These are phyloP conservation scores for Thalassiosira mediterranea DNA, from an alignment of 352 stramenopile species.

Conservation along the genomic window DNA sequence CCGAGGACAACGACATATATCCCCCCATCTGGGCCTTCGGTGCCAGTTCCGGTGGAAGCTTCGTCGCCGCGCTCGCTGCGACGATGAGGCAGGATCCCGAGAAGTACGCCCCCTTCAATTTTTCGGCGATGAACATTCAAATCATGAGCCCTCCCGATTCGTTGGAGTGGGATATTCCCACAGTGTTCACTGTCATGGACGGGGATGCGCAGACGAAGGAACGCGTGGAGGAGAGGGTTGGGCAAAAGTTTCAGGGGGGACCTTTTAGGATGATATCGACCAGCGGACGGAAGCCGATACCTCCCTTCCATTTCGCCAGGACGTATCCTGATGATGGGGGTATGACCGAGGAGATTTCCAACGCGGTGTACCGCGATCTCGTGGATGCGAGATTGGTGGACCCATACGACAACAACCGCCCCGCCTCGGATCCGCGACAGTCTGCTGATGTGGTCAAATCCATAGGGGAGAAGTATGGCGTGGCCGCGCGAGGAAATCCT, in stretches of 20 bases:
- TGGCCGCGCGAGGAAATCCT: constrained; percentile 5
- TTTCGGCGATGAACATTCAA: constrained; percentile 55
- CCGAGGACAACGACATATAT: constrained; percentile 15
- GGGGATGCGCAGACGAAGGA: constrained; percentile 39
- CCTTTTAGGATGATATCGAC: constrained; percentile 29
- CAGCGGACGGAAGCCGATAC: constrained; percentile 38
- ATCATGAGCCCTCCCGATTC: constrained; percentile 27
- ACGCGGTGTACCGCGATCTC: constrained; percentile 36
- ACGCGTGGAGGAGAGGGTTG: constrained; percentile 18
- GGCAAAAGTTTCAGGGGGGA: constrained; percentile 13
- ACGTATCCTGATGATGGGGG: constrained; percentile 38
- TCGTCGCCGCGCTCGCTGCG: constrained; percentile 31
- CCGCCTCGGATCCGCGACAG: constrained; percentile 20
- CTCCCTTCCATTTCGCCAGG: constrained; percentile 27
- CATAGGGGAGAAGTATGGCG: constrained; percentile 38
- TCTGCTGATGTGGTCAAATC: constrained; percentile 9
- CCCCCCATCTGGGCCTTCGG: constrained; percentile 54
- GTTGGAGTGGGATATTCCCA: constrained; percentile 40
- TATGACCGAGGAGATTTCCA: constrained; percentile 33
- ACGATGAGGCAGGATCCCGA: constrained; percentile 34
- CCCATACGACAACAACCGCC: constrained; percentile 2
- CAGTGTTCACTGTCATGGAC: constrained; percentile 52
- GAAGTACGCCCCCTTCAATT: constrained; percentile 41
- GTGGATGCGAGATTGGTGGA: constrained; percentile 28
- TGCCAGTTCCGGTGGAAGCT: constrained; percentile 35